Evolutionary conservation across 176 grass and related monocot genomes (phyloP).

Genomic region (Saccharum officinarum): DNA sequence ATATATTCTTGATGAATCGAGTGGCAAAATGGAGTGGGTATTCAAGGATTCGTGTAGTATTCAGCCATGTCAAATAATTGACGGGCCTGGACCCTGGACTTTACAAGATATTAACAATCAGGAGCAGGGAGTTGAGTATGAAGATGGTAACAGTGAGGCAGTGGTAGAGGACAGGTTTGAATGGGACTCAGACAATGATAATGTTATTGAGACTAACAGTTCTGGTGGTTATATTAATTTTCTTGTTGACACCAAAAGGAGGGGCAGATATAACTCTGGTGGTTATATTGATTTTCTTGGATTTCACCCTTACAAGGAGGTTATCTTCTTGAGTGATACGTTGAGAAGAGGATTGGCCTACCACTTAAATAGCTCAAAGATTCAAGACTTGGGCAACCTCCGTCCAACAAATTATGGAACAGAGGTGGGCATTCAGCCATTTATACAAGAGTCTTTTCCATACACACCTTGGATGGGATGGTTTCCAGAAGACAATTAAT

Average conservation of each 20-base stretch:
- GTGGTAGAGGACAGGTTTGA: not conserved
- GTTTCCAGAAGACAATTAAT: not conserved
- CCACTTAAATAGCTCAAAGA: slow-evolving; percentile 3
- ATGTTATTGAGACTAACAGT: not conserved
- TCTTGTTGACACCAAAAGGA: too few relatives aligned
- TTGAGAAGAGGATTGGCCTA: not conserved
- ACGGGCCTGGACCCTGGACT: not conserved
- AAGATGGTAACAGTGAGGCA: not conserved
- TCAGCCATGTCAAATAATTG: not conserved
- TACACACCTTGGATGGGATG: not conserved
- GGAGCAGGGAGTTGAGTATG: not conserved
- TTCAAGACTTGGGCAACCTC: not conserved
- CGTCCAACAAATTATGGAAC: not conserved
- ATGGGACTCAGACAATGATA: slow-evolving; percentile 8
- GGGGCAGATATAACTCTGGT: too few relatives aligned
- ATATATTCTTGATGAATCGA: not conserved
- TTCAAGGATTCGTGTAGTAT: not conserved
- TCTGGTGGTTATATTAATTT: too few relatives aligned
- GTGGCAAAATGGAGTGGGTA: not conserved
- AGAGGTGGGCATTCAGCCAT: not conserved
- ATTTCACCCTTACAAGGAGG: not conserved
- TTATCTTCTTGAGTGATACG: not conserved
- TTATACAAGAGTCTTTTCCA: not conserved
- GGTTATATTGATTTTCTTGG: not conserved
- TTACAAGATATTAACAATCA: slow-evolving; percentile 9